Evolutionary conservation across 495 filamentous ascomycete species (phyloP).

Genomic region (Penicillium malachiteum): DNA sequence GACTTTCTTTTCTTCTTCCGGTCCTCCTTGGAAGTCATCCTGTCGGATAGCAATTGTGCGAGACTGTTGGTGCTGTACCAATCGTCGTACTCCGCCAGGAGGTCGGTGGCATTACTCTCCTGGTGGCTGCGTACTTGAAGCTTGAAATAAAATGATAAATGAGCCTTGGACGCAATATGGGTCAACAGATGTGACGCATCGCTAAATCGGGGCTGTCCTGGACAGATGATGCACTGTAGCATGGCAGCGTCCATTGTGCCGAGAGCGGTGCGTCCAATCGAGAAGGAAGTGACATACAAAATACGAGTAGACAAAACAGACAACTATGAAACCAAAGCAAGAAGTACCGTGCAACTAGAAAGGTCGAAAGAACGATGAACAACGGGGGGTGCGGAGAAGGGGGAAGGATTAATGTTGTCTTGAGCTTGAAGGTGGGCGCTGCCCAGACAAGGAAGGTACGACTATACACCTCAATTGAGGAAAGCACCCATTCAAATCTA

Average conservation of each 20-base stretch:
- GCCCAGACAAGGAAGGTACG: background rate
- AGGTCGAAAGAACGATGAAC: conserved; percentile 19
- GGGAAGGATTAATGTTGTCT: background rate
- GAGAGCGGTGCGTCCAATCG: conserved; percentile 4
- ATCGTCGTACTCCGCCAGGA: conserved; percentile 59
- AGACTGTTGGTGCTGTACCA: conserved; percentile 71
- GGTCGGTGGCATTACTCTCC: conserved; percentile 49
- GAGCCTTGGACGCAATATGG: conserved; percentile 81
- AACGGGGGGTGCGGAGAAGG: background rate
- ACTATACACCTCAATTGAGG: background rate
- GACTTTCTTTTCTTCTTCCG: conserved; percentile 49
- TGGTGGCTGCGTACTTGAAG: conserved; percentile 61
- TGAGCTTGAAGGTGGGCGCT: background rate
- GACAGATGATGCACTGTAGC: conserved; percentile 77
- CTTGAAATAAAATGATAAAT: conserved; percentile 73
- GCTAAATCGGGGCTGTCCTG: conserved; percentile 73
- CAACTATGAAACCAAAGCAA: background rate
- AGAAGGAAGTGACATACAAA: conserved; percentile 33
- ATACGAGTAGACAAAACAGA: conserved; percentile 9
- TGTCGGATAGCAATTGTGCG: conserved; percentile 63
- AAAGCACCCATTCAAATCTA: background rate
- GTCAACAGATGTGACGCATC: conserved; percentile 88
- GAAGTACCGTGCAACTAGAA: background rate
- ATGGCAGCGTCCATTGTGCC: conserved; percentile 52
- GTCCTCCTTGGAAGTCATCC: conserved; percentile 69